Evolutionary conservation across 129 eudicot genomes (phyloP).

Genomic region (Scalesia atractyloides): DNA sequence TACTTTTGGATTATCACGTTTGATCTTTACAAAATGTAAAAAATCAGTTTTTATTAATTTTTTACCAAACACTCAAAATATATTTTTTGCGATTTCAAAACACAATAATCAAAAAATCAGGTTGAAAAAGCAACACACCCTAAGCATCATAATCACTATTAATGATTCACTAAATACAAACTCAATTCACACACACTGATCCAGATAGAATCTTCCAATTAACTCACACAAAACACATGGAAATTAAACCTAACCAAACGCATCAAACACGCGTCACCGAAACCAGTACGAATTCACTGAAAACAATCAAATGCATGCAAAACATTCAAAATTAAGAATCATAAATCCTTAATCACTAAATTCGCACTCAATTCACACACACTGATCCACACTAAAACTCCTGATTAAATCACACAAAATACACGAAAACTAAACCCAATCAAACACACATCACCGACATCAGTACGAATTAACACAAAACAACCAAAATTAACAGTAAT

Average conservation of each 20-base stretch:
- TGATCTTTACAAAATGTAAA: no score
- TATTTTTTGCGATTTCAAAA: no score
- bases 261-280: slow-evolving; percentile 6
- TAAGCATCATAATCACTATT: neutral
- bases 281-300: neutral
- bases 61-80: no score
- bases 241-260: neutral
- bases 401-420: neutral
- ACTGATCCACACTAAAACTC: slow-evolving; percentile 4
- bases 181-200: slow-evolving; percentile 2
- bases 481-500: no score
- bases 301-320: neutral
- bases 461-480: neutral
- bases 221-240: neutral
- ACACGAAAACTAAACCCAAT: slow-evolving; percentile 2
- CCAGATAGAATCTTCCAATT: neutral
- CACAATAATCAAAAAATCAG: no score
- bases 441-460: neutral
- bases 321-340: neutral
- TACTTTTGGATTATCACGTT: no score
- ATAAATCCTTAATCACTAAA: neutral
- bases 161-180: neutral
- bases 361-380: neutral
- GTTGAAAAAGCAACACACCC: no score
- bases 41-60: no score